Evolutionary conservation across 805 yeast genomes (phyloP), one percentile per base, ranked within the genome.

Genomic region (Danielia oregonensis): DNA sequence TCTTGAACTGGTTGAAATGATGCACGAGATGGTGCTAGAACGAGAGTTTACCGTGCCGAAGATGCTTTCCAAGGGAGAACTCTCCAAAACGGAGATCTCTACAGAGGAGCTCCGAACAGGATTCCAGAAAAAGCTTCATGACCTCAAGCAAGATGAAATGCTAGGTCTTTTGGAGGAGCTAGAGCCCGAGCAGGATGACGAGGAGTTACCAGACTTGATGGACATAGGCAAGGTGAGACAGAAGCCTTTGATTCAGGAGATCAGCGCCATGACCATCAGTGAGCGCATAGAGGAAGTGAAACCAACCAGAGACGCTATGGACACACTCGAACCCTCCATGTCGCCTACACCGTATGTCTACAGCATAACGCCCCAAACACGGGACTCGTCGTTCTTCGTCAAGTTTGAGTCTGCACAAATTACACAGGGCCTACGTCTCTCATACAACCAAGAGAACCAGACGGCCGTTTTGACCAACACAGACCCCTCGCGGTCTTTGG

Each of bases 1-100:
- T 49, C 55, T 87, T 26, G 95, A 86, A 51, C 74, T 88, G 8
- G 77, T 85, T 3, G 96, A 86, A 53, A 61, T 79, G 39, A 63
- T 68, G 31, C 54, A 58, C 40, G 57, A 48, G 17, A 33, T 78
- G 2, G 57, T 63, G 4, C 64, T 88, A 12, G 84, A 82, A 36
- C 62, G 95, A 34, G 82, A 80, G 33, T 65, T 78, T 30, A 54
- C 76, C 3, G 63, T 76, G 2, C 96, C 96, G 1, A 86, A 85
- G 47, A 69, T 91, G 78, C 55, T 68, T 8, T 61, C 72, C 32
- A 88, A 88, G 61, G 95, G 95, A 1, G 68, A 59, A 21, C 66
- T 77, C 3, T 65, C 73, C 4, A 48, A 52, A 8, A 67, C 80
- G 1, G 69, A 61, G 23, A 63, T 74, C 13, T 49, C 71, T 13